Conservation (phyloP, 2,329 filamentous ascomycete species). For the Pseudogymnoascus sp. region DNA sequence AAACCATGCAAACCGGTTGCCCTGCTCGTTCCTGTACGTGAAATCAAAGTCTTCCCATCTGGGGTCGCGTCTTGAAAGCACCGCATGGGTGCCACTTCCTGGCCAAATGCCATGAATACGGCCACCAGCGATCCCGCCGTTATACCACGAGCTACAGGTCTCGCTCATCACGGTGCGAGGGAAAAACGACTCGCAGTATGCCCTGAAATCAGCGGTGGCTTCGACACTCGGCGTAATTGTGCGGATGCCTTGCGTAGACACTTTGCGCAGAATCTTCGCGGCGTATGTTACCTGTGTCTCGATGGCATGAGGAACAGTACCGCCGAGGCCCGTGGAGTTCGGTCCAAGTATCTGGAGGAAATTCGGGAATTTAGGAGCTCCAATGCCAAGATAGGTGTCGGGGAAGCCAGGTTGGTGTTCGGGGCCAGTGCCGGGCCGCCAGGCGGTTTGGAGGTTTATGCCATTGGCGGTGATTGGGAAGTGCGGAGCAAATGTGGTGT, state of each 20-base stretch:
- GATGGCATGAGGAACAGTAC: constrained; percentile 57
- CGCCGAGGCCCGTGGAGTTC: constrained; percentile 43
- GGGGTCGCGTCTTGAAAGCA: constrained; percentile 45
- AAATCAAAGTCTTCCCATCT: constrained; percentile 51
- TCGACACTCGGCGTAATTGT: constrained; percentile 46
- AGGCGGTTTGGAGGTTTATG: constrained; percentile 29
- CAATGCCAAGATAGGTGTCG: constrained; percentile 13
- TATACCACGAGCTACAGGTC: constrained; percentile 64
- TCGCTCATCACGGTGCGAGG: constrained; percentile 47
- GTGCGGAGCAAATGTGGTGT: constrained; percentile 10
- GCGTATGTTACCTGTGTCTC: constrained; percentile 58
- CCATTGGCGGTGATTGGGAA: constrained; percentile 12
- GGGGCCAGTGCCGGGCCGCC: constrained; percentile 41
- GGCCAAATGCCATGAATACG: constrained; percentile 63
- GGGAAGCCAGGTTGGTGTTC: constrained; percentile 24
- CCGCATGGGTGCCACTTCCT: constrained; percentile 54
- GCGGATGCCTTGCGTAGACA: constrained; percentile 56
- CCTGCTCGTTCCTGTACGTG: background rate
- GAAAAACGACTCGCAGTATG: constrained; percentile 50
- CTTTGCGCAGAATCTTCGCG: constrained; percentile 59
- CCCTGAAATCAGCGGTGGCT: constrained; percentile 56
- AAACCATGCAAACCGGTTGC: constrained; percentile 44
- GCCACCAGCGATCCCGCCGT: constrained; percentile 52
- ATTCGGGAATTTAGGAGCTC: constrained; percentile 12
- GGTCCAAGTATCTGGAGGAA: constrained; percentile 11